A percentile compares a stretch with the other conserved stretches of the same genome.
phyloP scores from a whole-genome alignment of 345 rosid species.

The Brassica nigra region DNA sequence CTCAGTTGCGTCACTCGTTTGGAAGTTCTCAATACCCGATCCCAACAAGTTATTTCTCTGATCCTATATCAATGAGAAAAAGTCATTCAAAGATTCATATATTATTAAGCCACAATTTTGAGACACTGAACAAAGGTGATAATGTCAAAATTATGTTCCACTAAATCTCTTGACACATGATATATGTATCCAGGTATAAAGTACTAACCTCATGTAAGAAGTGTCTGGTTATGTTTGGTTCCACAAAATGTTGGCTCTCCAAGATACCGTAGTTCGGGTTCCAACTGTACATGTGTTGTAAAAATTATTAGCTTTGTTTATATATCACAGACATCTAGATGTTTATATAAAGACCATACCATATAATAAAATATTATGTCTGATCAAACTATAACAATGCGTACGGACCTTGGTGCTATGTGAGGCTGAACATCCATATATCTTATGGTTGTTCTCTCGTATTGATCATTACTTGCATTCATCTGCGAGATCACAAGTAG shows the following conservation, averaged over 20 bases:
- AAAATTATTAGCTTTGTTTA: constrained; percentile 4
- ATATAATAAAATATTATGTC: not conserved
- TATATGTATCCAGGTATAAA: constrained; percentile 5
- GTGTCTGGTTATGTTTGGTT: constrained; percentile 64
- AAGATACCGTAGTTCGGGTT: constrained; percentile 50
- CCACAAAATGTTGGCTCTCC: constrained; percentile 61
- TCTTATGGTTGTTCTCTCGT: constrained; percentile 63
- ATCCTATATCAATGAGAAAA: constrained; percentile 39
- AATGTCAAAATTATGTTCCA: not conserved
- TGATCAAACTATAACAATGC: not conserved
- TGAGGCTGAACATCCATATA: constrained; percentile 61
- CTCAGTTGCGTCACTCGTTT: constrained; percentile 70
- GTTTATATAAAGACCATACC: not conserved
- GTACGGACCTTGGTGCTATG: constrained; percentile 54
- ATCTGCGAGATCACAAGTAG: constrained; percentile 48
- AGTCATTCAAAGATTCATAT: not conserved
- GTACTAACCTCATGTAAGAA: constrained; percentile 61
- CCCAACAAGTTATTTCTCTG: constrained; percentile 55
- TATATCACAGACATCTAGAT: not conserved
- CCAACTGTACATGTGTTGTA: constrained; percentile 56
- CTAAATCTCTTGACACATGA: not conserved
- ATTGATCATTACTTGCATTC: constrained; percentile 55
- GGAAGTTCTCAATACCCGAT: constrained; percentile 65
- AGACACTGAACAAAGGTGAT: not conserved
- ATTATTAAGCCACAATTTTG: not conserved